phyloP scores from a whole-genome alignment of 2,329 filamentous ascomycete species.

The Trichoderma sp. region DNA sequence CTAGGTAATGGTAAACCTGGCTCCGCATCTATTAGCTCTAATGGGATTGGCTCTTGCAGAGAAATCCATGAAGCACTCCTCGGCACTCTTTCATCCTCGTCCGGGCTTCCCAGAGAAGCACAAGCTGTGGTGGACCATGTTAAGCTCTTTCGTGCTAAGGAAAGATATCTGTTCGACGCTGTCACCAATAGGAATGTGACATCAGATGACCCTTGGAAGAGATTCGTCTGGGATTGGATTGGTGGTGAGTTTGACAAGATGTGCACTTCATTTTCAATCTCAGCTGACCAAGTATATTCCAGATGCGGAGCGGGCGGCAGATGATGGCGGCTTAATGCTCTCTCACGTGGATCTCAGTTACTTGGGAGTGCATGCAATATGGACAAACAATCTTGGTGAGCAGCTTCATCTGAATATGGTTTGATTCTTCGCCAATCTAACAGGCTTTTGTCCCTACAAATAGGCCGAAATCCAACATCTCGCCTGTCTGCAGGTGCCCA shows the following conservation, averaged over 20 bases:
- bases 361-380: conserved; percentile 70
- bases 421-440: neutral
- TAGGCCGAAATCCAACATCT: conserved; percentile 48
- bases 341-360: conserved; percentile 70
- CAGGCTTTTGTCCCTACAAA: conserved; percentile 18
- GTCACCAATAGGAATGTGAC: conserved; percentile 65
- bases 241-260: conserved; percentile 48
- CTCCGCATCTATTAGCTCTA: conserved; percentile 40
- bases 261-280: neutral
- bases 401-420: neutral
- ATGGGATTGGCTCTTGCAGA: conserved; percentile 47
- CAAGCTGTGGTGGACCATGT: conserved; percentile 55
- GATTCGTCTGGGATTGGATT: conserved; percentile 76
- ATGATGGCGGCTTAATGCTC: conserved; percentile 67
- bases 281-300: conserved; percentile 17
- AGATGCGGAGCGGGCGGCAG: conserved; percentile 63
- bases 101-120: conserved; percentile 49
- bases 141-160: conserved; percentile 59
- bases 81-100: conserved; percentile 42
- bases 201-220: conserved; percentile 70
- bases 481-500: conserved; percentile 47
- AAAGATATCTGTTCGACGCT: conserved; percentile 64
- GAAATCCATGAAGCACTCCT: conserved; percentile 59
- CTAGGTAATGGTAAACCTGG: conserved; percentile 32
- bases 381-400: conserved; percentile 66